Base-by-base conservation (phyloP, 2,329 filamentous ascomycete genomes). In the Fonsecaea nubica region DNA sequence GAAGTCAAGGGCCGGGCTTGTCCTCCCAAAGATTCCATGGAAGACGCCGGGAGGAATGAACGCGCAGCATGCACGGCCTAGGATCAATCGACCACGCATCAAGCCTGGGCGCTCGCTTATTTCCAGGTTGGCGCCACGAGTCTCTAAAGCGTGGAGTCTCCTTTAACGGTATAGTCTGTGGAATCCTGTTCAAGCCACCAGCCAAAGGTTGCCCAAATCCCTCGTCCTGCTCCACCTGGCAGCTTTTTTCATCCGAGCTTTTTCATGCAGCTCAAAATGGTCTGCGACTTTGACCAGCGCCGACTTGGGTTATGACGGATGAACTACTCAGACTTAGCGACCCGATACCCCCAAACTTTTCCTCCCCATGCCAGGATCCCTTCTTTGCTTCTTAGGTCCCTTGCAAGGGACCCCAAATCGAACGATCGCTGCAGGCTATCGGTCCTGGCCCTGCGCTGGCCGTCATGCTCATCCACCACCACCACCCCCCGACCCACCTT, bases 361-460 rank as follows among this genome's bases (percentile, higher is more conserved):
- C 54, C 18, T 50, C 38, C 53, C 57, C 42, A 54, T 58, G 40
- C 53, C 15, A 62, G 42, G 30, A 45, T 33, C 36, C 53, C 53
- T 48, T n/a, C 21, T 33, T 53, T 15, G 53, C 62, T 65, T 56
- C 62, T 59, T 54, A 53, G 35, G 30, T 40, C 38, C 18, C 33
- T 59, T 32, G 40, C 15, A 25, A 21, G 38, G 25, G 42, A n/a
- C 45, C 33, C 42, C 30, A 58, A 65, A 62, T 65, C 63, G 48
- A 48, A 54, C 62, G 66, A 65, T 68, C 65, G 62, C 62, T 67
- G 65, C 35, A 45, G 45, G 62, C 63, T 65, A 59, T 57, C 54
- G 55, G 30, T 58, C 56, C 60, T 33, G 33, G 15, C 45, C 45
- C 45, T 50, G 54, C 36, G 40, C 35, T 56, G 58, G 38, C 32